Evolutionary conservation across 371 early-diverging fungal genomes (phyloP), one percentile per base, ranked within the genome.

Genomic region (Actinomortierella ambigua): DNA sequence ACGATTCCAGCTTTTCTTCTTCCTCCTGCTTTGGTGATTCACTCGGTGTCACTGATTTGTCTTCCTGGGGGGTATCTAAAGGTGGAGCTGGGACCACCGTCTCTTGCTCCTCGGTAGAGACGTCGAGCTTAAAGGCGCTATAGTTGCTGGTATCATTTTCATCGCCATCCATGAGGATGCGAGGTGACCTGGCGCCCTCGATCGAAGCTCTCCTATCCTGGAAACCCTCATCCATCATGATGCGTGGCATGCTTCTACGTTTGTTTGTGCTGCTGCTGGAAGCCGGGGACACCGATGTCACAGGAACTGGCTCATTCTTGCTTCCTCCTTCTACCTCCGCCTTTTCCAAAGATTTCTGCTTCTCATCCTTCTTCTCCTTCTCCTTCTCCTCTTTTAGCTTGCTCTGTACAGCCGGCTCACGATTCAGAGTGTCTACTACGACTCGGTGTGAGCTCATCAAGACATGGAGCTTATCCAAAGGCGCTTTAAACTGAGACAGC

Each of bases 361-460:
- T 18, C 0, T 22, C 34, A 26, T 44, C 50, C 11, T 47, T 27
- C 1, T n/a, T n/a, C n/a, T n/a, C 34, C 34, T 34, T 3, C 23
- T 60, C 46, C 7, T 57, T 51, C 0, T 28, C 40, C 34, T 57
- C 65, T 2, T 56, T 54, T 3, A 69, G 23, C 54, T 63, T 47
- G 17, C 60, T 58, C 39, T 69, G 70, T n/a, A 69, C 70, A 28
- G 70, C 70, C 1, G 65, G 65, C 20, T 69, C 70, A 17, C 61
- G 49, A 26, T 61, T 69, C 13, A 69, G 24, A 0, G 66, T 56
- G 59, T 71, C 73, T 65, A 80, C 82, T 43, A 86, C 78, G 11
- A 83, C 75, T 7, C 81, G 75, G 41, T 86, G 83, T 3, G 81
- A 83, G 0, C 71, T 75, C 2, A 86, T 61, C 11, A 86, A 55